Evolutionary conservation across 2,329 filamentous ascomycete genomes (phyloP).

Genomic region (Claviceps maximensis): DNA sequence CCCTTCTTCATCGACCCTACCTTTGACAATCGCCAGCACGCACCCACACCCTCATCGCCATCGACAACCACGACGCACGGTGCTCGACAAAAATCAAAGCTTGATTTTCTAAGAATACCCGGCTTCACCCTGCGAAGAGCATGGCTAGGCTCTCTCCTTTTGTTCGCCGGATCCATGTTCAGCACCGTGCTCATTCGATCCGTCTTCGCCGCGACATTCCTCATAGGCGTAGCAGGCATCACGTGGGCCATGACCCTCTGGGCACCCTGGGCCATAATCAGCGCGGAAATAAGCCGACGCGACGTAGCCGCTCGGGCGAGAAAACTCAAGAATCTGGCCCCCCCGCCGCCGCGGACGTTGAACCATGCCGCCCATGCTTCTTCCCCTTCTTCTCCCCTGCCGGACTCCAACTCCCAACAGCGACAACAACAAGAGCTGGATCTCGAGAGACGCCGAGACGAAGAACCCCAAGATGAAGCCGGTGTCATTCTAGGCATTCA

Average conservation of each 20-base stretch:
- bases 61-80: background rate
- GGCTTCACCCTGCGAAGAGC: slow-evolving; percentile 76
- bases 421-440: slow-evolving; percentile 7
- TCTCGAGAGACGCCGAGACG: slow-evolving; percentile 26
- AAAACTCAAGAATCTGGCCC: slow-evolving; percentile 14
- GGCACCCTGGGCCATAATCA: slow-evolving; percentile 93
- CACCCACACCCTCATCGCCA: background rate
- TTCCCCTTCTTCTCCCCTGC: background rate
- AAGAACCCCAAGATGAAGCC: slow-evolving; percentile 58
- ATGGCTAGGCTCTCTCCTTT: slow-evolving; percentile 75
- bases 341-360: slow-evolving; percentile 1
- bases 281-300: slow-evolving; percentile 75
- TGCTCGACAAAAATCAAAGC: slow-evolving; percentile 26
- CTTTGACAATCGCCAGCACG: slow-evolving; percentile 40
- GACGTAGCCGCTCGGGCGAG: slow-evolving; percentile 43
- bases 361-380: background rate
- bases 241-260: slow-evolving; percentile 89
- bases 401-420: slow-evolving; percentile 1
- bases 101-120: slow-evolving; percentile 59
- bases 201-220: slow-evolving; percentile 56
- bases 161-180: slow-evolving; percentile 73
- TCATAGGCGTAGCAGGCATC: slow-evolving; percentile 73
- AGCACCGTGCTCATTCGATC: slow-evolving; percentile 66
- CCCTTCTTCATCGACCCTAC: slow-evolving; percentile 78
- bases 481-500: slow-evolving; percentile 89